Evolutionary conservation across 2,329 filamentous ascomycete genomes (phyloP).

Genomic region (Alternaria sp.): DNA sequence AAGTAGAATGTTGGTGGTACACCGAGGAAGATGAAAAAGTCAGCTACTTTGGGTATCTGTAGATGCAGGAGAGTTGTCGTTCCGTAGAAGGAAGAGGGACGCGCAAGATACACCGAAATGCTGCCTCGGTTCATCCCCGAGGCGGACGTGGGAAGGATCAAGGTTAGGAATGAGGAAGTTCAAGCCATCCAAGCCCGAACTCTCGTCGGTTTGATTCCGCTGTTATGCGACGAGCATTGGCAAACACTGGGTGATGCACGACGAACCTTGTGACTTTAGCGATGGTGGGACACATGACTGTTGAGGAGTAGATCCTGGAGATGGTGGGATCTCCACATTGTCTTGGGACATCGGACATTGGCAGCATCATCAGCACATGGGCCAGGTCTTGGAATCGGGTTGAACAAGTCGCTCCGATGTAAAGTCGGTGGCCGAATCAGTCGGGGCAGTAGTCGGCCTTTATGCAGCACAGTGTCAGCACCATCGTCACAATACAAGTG

Average conservation of each 20-base stretch:
- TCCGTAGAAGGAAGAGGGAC: neutral
- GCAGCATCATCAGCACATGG: constrained; percentile 10
- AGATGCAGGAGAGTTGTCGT: neutral
- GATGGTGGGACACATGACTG: constrained; percentile 20
- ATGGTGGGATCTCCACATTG: constrained; percentile 14
- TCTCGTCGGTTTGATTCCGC: constrained; percentile 1
- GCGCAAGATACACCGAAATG: neutral
- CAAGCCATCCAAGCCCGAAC: constrained; percentile 3
- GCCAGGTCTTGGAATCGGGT: constrained; percentile 8
- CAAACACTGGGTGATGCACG: neutral
- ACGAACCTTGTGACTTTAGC: neutral
- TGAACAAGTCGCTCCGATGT: constrained; percentile 7
- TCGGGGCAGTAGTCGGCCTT: neutral
- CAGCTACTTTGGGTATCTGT: neutral
- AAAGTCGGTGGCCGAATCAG: constrained; percentile 5
- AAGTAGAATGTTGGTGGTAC: no score
- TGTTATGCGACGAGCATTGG: constrained; percentile 9
- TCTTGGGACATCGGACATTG: constrained; percentile 10
- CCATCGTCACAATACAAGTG: neutral
- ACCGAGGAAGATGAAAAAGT: neutral
- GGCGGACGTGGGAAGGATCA: neutral
- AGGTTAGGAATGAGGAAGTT: neutral
- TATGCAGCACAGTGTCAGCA: constrained; percentile 7
- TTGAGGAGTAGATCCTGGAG: constrained; percentile 10
- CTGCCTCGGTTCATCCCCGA: neutral